A percentile compares a stretch with the other conserved stretches of the same genome.
These are phyloP conservation scores for Cladorrhinum samala DNA, from an alignment of 495 filamentous ascomycete species.

Conservation along the genomic window DNA sequence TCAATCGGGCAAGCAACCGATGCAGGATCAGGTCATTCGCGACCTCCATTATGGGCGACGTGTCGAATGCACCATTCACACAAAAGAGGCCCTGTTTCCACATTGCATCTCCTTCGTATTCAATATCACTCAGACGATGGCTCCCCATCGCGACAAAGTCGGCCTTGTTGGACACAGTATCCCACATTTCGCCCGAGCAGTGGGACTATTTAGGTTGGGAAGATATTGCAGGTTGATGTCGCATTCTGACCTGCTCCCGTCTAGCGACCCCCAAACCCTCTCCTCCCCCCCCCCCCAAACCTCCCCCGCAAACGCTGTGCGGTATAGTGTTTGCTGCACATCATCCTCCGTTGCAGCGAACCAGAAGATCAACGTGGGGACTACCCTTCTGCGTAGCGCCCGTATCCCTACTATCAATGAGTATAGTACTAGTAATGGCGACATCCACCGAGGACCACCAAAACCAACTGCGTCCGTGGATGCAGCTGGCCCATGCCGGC, in stretches of 20 bases:
- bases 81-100: not conserved
- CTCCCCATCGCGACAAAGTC: not conserved
- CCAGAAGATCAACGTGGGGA: constrained; percentile 7
- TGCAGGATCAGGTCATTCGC: not conserved
- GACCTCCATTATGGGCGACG: too few relatives aligned
- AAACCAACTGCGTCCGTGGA: not conserved
- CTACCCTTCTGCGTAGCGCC: not conserved
- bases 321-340: constrained; percentile 16
- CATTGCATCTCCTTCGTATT: not conserved
- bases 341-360: constrained; percentile 18
- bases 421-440: not conserved
- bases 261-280: not conserved
- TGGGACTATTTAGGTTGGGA: not conserved
- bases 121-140: not conserved
- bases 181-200: not conserved
- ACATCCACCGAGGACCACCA: not conserved
- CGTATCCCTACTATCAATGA: not conserved
- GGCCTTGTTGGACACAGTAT: not conserved
- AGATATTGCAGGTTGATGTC: not conserved
- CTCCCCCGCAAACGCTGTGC: not conserved
- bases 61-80: not conserved
- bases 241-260: not conserved
- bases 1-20: constrained; percentile 9
- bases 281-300: too few relatives aligned
- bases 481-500: too few relatives aligned